Evolutionary conservation across 768 basidiomycete genomes (phyloP), one percentile per base, ranked within the genome.

Genomic region (Myochromella boudieri): DNA sequence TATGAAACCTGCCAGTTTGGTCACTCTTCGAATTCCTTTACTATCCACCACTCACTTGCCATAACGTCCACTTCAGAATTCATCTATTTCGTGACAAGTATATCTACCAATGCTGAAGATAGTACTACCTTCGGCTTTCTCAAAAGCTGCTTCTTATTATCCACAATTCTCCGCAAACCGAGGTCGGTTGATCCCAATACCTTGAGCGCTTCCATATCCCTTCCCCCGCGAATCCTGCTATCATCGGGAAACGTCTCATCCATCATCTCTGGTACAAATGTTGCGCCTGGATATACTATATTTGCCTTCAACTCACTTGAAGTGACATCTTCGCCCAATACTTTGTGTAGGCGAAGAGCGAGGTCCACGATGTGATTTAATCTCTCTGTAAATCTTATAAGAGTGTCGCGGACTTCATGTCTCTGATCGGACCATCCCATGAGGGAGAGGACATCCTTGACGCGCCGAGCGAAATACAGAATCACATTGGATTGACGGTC

Each of bases 201-300:
- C 10, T 29, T 41, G 4, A 6, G 31, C 25, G 6, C 18, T 22
- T 22, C 18, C 21, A 12, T 3, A 28, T 41, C 32, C 24, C 14
- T 25, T 9, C 26, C 25, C 6, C 25, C n/a, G 20, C 46, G 20
- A 6, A 21, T 17, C 8, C 24, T 9, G 10, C 34, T 31, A 14
- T 21, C 37, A 9, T 53, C 52, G n/a, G 44, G 53, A 21, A 54
- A 55, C 0, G 53, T 50, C n/a, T 55, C 50, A 12, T 55, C 50
- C 42, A 55, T 48, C 29, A 17, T 24, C 15, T 34, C 42, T 21
- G 17, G 21, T 15, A 48, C 22, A 40, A 44, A 55, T 21, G 3
- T 42, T 29, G 43, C 38, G 21, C 46, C 41, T 2, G 49, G 49
- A 12, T 37, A 43, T 8, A 55, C 8, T 12, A 48, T 18, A 10